Conservation (phyloP, 164 flowering plant genomes). For the Saururus chinensis region DNA sequence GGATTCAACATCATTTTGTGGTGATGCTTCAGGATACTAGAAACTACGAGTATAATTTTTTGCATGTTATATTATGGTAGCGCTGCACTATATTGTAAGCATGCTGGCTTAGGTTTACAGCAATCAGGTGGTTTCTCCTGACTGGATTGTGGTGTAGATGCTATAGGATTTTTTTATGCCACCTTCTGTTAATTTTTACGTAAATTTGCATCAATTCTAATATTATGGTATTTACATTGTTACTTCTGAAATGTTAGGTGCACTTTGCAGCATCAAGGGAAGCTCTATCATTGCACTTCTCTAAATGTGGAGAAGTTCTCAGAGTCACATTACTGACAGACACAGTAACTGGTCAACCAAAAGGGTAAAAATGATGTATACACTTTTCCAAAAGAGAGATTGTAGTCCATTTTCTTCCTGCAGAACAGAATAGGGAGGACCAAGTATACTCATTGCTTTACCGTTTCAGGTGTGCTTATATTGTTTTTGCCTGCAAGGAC, state of each 20-base stretch:
- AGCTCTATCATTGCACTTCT: slow-evolving; percentile 22
- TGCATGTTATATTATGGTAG: too few relatives aligned
- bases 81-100: too few relatives aligned
- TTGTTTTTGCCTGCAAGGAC: slow-evolving; percentile 25
- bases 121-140: background rate
- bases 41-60: too few relatives aligned
- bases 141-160: background rate
- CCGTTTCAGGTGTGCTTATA: slow-evolving; percentile 24
- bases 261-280: slow-evolving; percentile 33
- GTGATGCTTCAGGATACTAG: too few relatives aligned
- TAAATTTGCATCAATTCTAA: background rate
- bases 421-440: background rate
- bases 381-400: background rate
- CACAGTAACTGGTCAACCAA: slow-evolving; percentile 18
- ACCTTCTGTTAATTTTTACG: background rate
- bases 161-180: background rate
- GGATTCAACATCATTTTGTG: too few relatives aligned
- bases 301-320: slow-evolving; percentile 26
- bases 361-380: slow-evolving; percentile 17
- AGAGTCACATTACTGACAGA: slow-evolving; percentile 18
- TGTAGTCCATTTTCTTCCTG: background rate
- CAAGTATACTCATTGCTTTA: background rate
- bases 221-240: background rate
- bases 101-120: too few relatives aligned
- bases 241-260: slow-evolving; percentile 20